These are phyloP conservation scores for Viridothelium virens DNA, from an alignment of 495 filamentous ascomycete species.

Conservation along the genomic window DNA sequence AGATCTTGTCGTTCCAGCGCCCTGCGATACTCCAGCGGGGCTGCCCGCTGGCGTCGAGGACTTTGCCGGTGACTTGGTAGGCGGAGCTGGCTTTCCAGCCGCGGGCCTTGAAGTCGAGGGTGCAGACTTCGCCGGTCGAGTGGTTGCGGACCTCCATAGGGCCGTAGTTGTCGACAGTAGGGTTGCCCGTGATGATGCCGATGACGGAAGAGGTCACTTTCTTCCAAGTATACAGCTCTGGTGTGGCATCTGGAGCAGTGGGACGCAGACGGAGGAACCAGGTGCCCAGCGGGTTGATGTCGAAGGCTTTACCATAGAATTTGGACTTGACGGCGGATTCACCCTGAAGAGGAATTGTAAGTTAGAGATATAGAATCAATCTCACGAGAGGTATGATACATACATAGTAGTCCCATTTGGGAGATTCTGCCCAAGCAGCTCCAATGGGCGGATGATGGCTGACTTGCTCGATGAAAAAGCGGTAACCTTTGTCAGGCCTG, in stretches of 20 bases:
- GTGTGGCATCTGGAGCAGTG: conserved; percentile 39
- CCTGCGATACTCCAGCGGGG: conserved; percentile 85
- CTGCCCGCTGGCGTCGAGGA: conserved; percentile 63
- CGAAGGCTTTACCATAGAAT: conserved; percentile 95
- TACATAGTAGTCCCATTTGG: conserved; percentile 92
- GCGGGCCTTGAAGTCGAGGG: conserved; percentile 89
- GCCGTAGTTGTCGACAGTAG: conserved; percentile 97
- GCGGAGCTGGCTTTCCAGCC: conserved; percentile 91
- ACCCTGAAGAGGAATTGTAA: conserved; percentile 42
- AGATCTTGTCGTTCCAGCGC: conserved; percentile 95
- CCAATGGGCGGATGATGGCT: conserved; percentile 96
- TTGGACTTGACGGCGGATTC: conserved; percentile 96
- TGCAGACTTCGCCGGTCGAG: conserved; percentile 83
- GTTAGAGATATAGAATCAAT: conserved; percentile 15
- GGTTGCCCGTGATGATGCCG: conserved; percentile 93
- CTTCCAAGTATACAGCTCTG: conserved; percentile 97
- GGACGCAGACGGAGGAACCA: conserved; percentile 92
- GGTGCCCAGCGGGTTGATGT: conserved; percentile 91
- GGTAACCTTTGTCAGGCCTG: conserved; percentile 89
- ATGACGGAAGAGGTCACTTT: conserved; percentile 97
- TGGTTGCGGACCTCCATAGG: conserved; percentile 95
- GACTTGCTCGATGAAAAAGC: conserved; percentile 97
- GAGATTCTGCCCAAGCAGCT: conserved; percentile 84
- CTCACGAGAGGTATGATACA: conserved; percentile 20
- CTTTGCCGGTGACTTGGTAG: conserved; percentile 77